Base-by-base conservation (phyloP, 176 grass and related monocot species). In the Triticum monococcum region DNA sequence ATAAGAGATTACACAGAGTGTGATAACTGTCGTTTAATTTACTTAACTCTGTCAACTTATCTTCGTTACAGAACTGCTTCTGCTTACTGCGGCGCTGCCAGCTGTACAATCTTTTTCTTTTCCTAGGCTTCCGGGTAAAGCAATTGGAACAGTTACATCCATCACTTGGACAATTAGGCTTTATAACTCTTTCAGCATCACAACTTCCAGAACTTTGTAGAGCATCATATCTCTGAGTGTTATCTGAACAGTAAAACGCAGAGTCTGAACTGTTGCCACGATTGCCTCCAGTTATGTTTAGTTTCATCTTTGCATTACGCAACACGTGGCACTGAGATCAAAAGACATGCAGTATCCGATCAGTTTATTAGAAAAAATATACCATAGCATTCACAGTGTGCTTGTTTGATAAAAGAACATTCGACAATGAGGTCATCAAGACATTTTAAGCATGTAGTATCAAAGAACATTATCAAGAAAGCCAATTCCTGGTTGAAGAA, bases 41-140 rank as follows among this genome's bases (percentile, higher is more conserved):
- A 65, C 57, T 90, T 59, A 35, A 24, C 20, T 25, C 43, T 59
- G 75, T 73, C 36, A 61, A 60, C 10, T 10, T 65, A 79, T 79
- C 59, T 46, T 87, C 80, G 67, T 7, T 33, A 75, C 75, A 83
- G 63, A 70, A 2, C 59, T 87, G 75, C 41, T 83, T 90, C 66
- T 73, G 66, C 86, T 87, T 90, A 36, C 9, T 90, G 45, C 2
- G 11, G 11, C 85, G 85, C 56, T 90, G 89, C 89, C 89, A 90
- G 14, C 59, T 90, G 75, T 90, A 80, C 25, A 84, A 54, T 60
- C 89, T 83, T 87, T 90, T 90, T 35, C 89, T 73, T 87, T 87
- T 90, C 56, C 74, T 74, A 79, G 74, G 43, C 48, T 84, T 87
- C 10, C 56, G 80, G 63, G 37, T 59, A 60, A 46, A 78, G 63